These are phyloP conservation scores for Neofusicoccum sp. DNA, from an alignment of 2,329 filamentous ascomycete genomes.

Conservation along the genomic window DNA sequence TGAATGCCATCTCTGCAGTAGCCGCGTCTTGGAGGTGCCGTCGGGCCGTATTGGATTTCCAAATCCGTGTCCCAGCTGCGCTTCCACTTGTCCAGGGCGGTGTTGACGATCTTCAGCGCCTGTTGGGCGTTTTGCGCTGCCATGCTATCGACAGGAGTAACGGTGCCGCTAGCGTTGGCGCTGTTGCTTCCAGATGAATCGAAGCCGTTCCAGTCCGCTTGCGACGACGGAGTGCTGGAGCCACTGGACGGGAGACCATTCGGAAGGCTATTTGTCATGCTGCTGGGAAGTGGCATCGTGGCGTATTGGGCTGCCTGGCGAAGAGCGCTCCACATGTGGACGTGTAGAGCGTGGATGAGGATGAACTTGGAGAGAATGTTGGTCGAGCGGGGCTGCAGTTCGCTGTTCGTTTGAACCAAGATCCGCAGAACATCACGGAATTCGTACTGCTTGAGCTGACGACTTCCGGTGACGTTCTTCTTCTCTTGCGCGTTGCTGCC, in stretches of 20 bases:
- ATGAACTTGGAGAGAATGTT: slow-evolving; percentile 75
- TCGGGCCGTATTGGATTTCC: slow-evolving; percentile 57
- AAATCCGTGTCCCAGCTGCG: slow-evolving; percentile 69
- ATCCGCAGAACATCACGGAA: slow-evolving; percentile 61
- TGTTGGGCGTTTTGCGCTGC: slow-evolving; percentile 49
- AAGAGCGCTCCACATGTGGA: slow-evolving; percentile 58
- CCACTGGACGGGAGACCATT: slow-evolving; percentile 39
- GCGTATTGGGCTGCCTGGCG: slow-evolving; percentile 40
- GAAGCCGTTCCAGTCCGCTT: slow-evolving; percentile 58
- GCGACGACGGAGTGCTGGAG: slow-evolving; percentile 57
- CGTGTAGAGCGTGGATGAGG: slow-evolving; percentile 66
- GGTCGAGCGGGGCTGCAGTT: slow-evolving; percentile 63
- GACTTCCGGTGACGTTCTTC: slow-evolving; percentile 62
- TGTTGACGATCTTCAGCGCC: slow-evolving; percentile 46
- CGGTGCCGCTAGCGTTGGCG: slow-evolving; percentile 35
- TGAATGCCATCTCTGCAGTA: slow-evolving; percentile 71
- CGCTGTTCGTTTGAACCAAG: slow-evolving; percentile 58
- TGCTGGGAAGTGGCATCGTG: background rate
- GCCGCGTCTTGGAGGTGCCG: slow-evolving; percentile 48
- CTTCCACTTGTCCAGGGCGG: slow-evolving; percentile 70
- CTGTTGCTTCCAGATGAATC: slow-evolving; percentile 32
- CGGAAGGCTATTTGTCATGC: too few species aligned
- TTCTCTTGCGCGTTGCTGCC: slow-evolving; percentile 56
- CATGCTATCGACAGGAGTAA: slow-evolving; percentile 44
- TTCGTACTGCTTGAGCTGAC: slow-evolving; percentile 62